Evolutionary conservation across 2,329 filamentous ascomycete genomes (phyloP), one percentile per base, ranked within the genome.

Genomic region (Didymella sp.): DNA sequence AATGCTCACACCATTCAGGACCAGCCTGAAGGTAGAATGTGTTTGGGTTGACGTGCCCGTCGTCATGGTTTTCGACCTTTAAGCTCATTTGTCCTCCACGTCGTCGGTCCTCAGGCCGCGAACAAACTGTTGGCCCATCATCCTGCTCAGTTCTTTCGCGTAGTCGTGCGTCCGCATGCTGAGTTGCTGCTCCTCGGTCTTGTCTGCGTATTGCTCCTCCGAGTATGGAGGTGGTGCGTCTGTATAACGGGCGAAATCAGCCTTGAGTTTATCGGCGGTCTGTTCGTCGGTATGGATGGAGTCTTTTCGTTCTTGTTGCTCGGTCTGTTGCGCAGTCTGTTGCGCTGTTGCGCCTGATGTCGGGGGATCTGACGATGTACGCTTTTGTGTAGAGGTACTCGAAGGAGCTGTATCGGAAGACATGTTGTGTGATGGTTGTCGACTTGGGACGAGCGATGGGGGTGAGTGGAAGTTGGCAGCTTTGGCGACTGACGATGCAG

Each of bases 71-170:
- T 6, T 19, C n/a, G 15, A 25, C 9, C 7, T 22, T 28, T 12
- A 6, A 15, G 5, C 11, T 43, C 30, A 33, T 9, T 28, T 27
- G 5, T 43, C 43, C 12, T 57, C 48, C 17, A 12, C n/a, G 8
- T 51, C 48, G 11, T 52, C 15, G 6, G 47, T 59, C 59, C 59
- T 70, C 45, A 72, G 24, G 0, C 64, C 66, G 42, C 37, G 56
- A 0, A 67, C 63, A 13, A 72, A 46, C 55, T 72, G 69, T 19
- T 53, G 55, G 12, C 67, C 66, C 69, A 72, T 71, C 51, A 67
- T 62, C 48, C 67, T 62, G 27, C 66, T 67, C 2, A 72, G 51
- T 58, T 71, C 66, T 46, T 66, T 68, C 4, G 69, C 63, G 27
- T 72, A 72, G 28, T 71, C 68, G 13, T 48, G 51, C 52, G 62